phyloP scores from a whole-genome alignment of 2,329 filamentous ascomycete genomes.

The Tolypocladium tundrense region DNA sequence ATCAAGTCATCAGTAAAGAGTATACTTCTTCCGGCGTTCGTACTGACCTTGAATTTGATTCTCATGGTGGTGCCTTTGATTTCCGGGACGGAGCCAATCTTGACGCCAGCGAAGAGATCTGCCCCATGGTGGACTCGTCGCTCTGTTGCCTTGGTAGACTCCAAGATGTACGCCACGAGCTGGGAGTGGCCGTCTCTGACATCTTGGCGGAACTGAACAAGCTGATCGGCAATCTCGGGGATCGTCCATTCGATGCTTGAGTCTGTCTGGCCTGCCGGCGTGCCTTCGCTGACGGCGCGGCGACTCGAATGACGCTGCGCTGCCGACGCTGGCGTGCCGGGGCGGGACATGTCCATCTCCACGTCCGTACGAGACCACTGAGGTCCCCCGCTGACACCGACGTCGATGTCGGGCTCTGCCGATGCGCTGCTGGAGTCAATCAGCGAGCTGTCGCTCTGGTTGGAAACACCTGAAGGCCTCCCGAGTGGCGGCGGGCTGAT shows the following conservation, averaged over 20 bases:
- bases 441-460: slow-evolving; percentile 1
- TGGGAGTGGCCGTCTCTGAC: slow-evolving; percentile 35
- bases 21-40: too few relatives aligned
- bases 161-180: slow-evolving; percentile 33
- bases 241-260: slow-evolving; percentile 28
- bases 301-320: slow-evolving; percentile 1
- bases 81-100: slow-evolving; percentile 22
- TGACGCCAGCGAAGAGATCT: slow-evolving; percentile 38
- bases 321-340: slow-evolving; percentile 11
- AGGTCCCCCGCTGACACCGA: not conserved
- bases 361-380: not conserved
- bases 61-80: slow-evolving; percentile 30
- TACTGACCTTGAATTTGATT: slow-evolving; percentile 39
- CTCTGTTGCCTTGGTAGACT: slow-evolving; percentile 30
- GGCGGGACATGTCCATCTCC: not conserved
- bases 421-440: not conserved
- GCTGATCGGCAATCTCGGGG: slow-evolving; percentile 28
- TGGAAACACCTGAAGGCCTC: slow-evolving; percentile 5
- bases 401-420: not conserved
- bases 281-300: slow-evolving; percentile 5
- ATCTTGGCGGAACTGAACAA: slow-evolving; percentile 29
- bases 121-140: slow-evolving; percentile 29
- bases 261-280: slow-evolving; percentile 12
- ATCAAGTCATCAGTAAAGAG: slow-evolving; percentile 9
- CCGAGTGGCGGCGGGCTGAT: slow-evolving; percentile 19